Evolutionary conservation across 2,329 filamentous ascomycete genomes (phyloP).

Genomic region (Whalleya microplaca): DNA sequence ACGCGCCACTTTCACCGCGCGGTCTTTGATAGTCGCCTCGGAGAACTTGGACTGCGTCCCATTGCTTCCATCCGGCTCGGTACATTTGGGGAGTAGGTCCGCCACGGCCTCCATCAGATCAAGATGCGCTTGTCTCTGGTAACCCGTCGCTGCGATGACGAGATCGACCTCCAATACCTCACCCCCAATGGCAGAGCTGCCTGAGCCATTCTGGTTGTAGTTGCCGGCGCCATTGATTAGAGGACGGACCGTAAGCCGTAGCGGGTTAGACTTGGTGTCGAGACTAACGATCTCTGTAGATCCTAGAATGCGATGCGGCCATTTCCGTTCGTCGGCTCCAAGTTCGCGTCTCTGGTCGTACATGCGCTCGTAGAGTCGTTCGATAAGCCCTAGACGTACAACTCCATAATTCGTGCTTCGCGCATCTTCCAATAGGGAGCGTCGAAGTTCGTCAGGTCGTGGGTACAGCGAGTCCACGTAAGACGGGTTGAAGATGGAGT

Average conservation of each 20-base stretch:
- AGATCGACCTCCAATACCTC: constrained; percentile 77
- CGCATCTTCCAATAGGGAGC: constrained; percentile 65
- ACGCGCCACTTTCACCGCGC: constrained; percentile 58
- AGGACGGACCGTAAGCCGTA: constrained; percentile 65
- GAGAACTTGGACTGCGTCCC: constrained; percentile 18
- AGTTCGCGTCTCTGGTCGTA: constrained; percentile 82
- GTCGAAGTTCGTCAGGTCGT: constrained; percentile 65
- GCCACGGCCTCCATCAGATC: constrained; percentile 71
- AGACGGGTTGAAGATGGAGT: constrained; percentile 93
- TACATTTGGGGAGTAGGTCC: constrained; percentile 62
- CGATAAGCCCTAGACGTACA: constrained; percentile 86
- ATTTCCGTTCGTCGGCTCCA: constrained; percentile 68
- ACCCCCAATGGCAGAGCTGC: constrained; percentile 39
- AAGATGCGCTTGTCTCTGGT: constrained; percentile 77
- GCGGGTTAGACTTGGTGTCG: constrained; percentile 52
- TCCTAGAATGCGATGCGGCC: constrained; percentile 81
- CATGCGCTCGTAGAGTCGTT: constrained; percentile 83
- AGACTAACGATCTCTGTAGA: constrained; percentile 68
- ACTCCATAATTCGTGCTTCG: constrained; percentile 93
- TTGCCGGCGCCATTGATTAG: constrained; percentile 29
- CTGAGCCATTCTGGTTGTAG: constrained; percentile 1
- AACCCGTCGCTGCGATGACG: constrained; percentile 86
- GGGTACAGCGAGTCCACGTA: constrained; percentile 78
- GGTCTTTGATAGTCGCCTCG: constrained; percentile 55
- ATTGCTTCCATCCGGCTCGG: constrained; percentile 17